Evolutionary conservation across 345 rosid species (phyloP).

Genomic region (Populus ilicifolia): DNA sequence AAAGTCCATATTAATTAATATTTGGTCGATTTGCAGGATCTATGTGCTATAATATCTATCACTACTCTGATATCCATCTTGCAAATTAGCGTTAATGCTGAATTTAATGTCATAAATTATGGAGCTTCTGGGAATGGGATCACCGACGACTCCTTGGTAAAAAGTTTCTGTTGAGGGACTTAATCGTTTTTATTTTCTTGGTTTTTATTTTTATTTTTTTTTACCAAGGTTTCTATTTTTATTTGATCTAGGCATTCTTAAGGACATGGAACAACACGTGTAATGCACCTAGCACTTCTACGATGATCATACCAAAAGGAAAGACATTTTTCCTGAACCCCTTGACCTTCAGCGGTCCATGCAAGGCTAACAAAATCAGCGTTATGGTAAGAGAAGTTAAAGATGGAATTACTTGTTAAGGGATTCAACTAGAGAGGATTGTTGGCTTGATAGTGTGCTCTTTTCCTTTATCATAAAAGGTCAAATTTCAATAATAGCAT

Average conservation of each 20-base stretch:
- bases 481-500: too few species aligned
- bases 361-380: conserved; percentile 25
- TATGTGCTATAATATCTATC: too few species aligned
- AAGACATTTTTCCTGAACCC: conserved; percentile 31
- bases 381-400: conserved; percentile 19
- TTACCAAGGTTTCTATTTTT: background rate
- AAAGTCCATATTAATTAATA: too few species aligned
- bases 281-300: background rate
- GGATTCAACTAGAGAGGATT: too few species aligned
- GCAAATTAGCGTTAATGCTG: background rate
- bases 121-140: background rate
- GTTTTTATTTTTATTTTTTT: too few species aligned
- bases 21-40: too few species aligned
- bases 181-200: background rate
- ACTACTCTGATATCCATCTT: too few species aligned
- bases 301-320: conserved; percentile 19
- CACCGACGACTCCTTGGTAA: background rate
- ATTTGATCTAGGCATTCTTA: conserved; percentile 30
- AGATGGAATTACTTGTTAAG: too few species aligned
- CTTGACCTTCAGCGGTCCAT: conserved; percentile 27
- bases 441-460: too few species aligned
- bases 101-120: background rate
- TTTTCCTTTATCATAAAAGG: too few species aligned
- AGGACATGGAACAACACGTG: conserved; percentile 38
- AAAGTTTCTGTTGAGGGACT: background rate